Percentiles rank a stretch among this genome's conserved stretches.
These are phyloP conservation scores for Parastagonospora avenae DNA, from an alignment of 2,329 filamentous ascomycete species.

Conservation along the genomic window DNA sequence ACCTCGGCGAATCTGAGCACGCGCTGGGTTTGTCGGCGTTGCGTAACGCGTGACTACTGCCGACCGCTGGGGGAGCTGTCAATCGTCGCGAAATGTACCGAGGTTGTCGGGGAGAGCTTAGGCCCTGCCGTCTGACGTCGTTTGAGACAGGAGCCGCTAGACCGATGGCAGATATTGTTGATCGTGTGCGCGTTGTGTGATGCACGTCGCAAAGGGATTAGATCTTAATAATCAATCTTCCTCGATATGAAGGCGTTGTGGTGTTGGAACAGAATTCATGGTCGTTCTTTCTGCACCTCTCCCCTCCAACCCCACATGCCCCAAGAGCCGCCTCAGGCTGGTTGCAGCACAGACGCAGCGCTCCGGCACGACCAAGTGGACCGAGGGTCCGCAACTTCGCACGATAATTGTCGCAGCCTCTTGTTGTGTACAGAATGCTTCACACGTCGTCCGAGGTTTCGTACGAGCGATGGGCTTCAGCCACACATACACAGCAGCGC, in stretches of 20 bases:
- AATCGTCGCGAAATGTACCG: constrained; percentile 14
- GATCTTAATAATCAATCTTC: background rate
- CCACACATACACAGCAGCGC: too few relatives aligned
- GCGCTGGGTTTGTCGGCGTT: constrained; percentile 22
- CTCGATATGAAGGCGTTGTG: background rate
- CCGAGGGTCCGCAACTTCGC: constrained; percentile 2
- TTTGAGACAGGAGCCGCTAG: constrained; percentile 10
- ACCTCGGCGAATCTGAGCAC: constrained; percentile 28
- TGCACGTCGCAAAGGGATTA: background rate
- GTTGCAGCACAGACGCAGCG: constrained; percentile 6
- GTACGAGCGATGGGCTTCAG: background rate
- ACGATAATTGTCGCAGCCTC: background rate
- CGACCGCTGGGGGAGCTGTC: constrained; percentile 13
- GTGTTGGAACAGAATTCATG: background rate
- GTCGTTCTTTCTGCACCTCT: background rate
- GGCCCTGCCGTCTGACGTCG: constrained; percentile 9
- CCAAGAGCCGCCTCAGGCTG: background rate
- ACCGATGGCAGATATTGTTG: constrained; percentile 5
- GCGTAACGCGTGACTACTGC: constrained; percentile 14
- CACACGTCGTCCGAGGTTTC: background rate
- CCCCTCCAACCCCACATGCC: constrained; percentile 9
- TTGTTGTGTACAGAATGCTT: too few relatives aligned
- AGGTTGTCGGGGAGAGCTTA: constrained; percentile 22
- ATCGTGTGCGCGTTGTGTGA: background rate
- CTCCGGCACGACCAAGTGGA: constrained; percentile 6